Base-by-base conservation (phyloP, 2,329 filamentous ascomycete genomes). In the Pseudogymnoascus sp. region DNA sequence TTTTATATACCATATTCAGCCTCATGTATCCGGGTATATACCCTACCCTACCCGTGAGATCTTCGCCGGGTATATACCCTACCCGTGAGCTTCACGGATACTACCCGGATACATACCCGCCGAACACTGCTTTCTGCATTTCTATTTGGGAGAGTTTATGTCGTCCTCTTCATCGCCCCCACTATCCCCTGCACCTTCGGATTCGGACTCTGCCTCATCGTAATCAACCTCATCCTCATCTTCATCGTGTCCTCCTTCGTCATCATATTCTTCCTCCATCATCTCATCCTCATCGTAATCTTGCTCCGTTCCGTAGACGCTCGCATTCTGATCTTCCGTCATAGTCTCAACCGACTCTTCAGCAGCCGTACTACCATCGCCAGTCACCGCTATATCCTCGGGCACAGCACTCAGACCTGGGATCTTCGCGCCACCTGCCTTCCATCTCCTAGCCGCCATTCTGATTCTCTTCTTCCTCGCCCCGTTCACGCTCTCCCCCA, bases 291-390 rank as follows among this genome's bases (percentile, higher is more conserved):
- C 62, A 42, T 63, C 63, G 9, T 61, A 63, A 46, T 65, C 63
- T 6, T 66, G 63, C 16, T 63, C 59, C 3, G 68, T 68, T 23
- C 71, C 66, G 2, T 68, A 63, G 14, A 63, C 28, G 16, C 49
- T 49, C 31, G 61, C 60, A 34, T 70, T 72, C 37, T 69, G 69
- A 2, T 68, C 68, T 5, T 68, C 68, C 2, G 66, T 11, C 65
- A 66, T 11, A 63, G 76, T 6, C 72, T 74, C 53, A 74, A 68
- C 28, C 73, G 75, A 7, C 75, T 66, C 62, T 73, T 74, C 28
- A 38, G 25, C 25, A 14, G n/a, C n/a, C 14, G 25, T 25, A 8
- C 31, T 61, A 3, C 63, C 65, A 3, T 68, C 64, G 11, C 53
- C 65, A 9, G 16, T 63, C 65, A 37, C 63, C 49, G 5, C 59